phyloP scores from a whole-genome alignment of 2,329 filamentous ascomycete genomes.

The Emericellopsis cladophorae region DNA sequence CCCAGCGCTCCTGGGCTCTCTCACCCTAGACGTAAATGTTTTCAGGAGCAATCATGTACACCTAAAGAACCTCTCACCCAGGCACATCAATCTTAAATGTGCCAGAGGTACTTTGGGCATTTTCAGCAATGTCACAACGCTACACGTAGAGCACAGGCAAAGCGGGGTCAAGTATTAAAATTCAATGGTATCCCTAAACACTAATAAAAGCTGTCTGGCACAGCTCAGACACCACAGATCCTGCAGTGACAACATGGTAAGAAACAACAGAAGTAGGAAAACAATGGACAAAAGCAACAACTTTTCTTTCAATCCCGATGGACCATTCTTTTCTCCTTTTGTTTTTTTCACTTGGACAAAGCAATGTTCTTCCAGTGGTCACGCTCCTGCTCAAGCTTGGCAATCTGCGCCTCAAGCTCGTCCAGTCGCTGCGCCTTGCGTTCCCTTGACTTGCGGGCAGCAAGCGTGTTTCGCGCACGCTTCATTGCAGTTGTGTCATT shows the following conservation, averaged over 20 bases:
- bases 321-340: no score
- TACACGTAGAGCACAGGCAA: no score
- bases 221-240: background rate
- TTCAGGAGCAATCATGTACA: no score
- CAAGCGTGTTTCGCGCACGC: slow-evolving; percentile 85
- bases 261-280: background rate
- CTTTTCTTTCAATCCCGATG: background rate
- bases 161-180: no score
- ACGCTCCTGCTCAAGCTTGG: slow-evolving; percentile 52
- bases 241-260: background rate
- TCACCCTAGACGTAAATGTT: no score
- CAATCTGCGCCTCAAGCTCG: slow-evolving; percentile 61
- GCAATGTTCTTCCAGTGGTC: slow-evolving; percentile 53
- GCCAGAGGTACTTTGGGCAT: no score
- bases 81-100: no score
- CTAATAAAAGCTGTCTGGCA: no score
- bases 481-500: slow-evolving; percentile 71
- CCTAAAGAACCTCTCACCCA: no score
- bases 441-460: slow-evolving; percentile 83
- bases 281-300: slow-evolving; percentile 3
- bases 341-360: slow-evolving; percentile 18
- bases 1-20: no score
- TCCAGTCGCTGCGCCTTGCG: slow-evolving; percentile 70
- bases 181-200: no score
- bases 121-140: no score